Conservation (phyloP, 768 basidiomycete genomes). For the Boletus vermiculosoides region DNA sequence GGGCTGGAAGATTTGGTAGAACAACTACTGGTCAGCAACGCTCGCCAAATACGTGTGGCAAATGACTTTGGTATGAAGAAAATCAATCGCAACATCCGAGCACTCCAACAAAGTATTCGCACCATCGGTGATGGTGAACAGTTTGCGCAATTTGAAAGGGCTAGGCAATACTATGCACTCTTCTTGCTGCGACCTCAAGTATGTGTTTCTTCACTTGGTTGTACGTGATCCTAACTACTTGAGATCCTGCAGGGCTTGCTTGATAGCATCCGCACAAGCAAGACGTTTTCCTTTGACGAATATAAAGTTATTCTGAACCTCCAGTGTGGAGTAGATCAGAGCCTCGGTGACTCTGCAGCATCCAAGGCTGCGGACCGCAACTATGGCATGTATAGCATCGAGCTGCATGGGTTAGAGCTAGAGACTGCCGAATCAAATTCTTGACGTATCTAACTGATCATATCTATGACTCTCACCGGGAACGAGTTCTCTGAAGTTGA, state of each 20-base stretch:
- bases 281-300: conserved; percentile 82
- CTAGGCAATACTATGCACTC: conserved; percentile 77
- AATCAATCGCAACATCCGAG: conserved; percentile 83
- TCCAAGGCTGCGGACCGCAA: conserved; percentile 62
- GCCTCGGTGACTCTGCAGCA: conserved; percentile 47
- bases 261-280: conserved; percentile 59
- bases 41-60: conserved; percentile 62
- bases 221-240: conserved; percentile 1
- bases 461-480: conserved; percentile 8
- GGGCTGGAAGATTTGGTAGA: conserved; percentile 87
- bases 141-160: conserved; percentile 70
- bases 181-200: conserved; percentile 77
- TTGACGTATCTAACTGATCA: conserved; percentile 20
- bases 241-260: conserved; percentile 65
- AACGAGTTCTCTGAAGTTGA: neutral
- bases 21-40: conserved; percentile 72
- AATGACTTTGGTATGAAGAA: conserved; percentile 82
- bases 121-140: conserved; percentile 61
- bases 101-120: conserved; percentile 89
- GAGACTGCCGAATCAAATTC: conserved; percentile 41
- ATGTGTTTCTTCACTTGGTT: conserved; percentile 18
- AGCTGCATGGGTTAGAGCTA: conserved; percentile 79
- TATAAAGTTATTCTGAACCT: conserved; percentile 89
- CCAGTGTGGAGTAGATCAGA: conserved; percentile 79
- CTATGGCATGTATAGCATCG: conserved; percentile 87